Base-by-base conservation (phyloP, 2,329 filamentous ascomycete genomes). In the Trichophyton schoenleinii region DNA sequence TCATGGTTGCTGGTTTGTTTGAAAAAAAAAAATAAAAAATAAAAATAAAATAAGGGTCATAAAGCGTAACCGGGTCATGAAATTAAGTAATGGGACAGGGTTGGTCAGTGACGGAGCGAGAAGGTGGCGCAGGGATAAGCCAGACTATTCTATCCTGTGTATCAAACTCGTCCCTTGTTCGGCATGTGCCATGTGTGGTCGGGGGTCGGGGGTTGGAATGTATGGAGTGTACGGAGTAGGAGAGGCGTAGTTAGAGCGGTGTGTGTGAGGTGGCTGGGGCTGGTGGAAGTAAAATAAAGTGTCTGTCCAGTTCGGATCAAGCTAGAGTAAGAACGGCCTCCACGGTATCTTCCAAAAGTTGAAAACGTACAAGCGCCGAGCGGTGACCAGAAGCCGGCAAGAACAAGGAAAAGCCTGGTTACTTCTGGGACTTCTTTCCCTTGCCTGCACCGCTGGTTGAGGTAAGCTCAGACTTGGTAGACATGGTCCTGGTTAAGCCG, bases 401-500 rank as follows among this genome's bases (percentile, higher is more conserved):
- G 34, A 3, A 3, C 34, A 38, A 38, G 34, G 34, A 13, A 13
- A 13, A 38, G 34, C 34, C 34, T 25, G 22, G 25, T 75, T 48
- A 48, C 67, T 74, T 75, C 61, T 73, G 70, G 52, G 69, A 70
- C 65, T 75, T 83, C 65, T 74, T 73, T 69, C 81, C 82, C 41
- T 62, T 65, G 31, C 61, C 57, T 41, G 76, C 75, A 59, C 79
- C 78, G 61, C 77, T 77, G 41, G 79, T 75, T 2, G 76, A 78
- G 31, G 79, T 75, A 59, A 85, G 79, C 70, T 84, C 84, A 68
- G 79, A 81, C 67, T 76, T 77, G 61, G 76, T 75, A 57, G 76
- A 77, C 77, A 80, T 78, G 60, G 83, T 85, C 69, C 89, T 89
- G 83, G 96, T 97, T 61, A 97, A 81, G 70, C 96, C 92, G 66